phyloP scores from a whole-genome alignment of 2,329 filamentous ascomycete genomes.

The Paramyrothecium sp. region DNA sequence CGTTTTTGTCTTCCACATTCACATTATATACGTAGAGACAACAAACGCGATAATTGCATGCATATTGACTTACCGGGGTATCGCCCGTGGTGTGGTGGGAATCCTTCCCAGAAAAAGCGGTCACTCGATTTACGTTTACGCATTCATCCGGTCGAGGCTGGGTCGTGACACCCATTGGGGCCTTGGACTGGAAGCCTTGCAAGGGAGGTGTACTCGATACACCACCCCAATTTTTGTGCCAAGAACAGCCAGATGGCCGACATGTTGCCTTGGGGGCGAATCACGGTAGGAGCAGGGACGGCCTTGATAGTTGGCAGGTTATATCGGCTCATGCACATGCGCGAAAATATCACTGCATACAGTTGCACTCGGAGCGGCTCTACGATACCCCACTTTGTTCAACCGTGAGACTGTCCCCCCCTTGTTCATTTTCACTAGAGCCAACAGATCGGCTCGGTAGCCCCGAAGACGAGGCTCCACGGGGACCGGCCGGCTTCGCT shows the following conservation, averaged over 20 bases:
- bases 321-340: neutral
- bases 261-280: neutral
- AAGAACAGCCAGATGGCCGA: neutral
- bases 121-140: neutral
- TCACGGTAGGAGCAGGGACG: neutral
- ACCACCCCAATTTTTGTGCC: neutral
- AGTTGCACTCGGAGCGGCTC: neutral
- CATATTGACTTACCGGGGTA: neutral
- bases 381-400: neutral
- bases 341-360: neutral
- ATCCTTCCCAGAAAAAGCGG: neutral
- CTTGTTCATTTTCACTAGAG: neutral
- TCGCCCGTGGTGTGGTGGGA: neutral
- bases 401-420: neutral
- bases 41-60: neutral
- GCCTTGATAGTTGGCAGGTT: neutral
- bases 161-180: no score
- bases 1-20: no score
- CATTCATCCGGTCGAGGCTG: no score
- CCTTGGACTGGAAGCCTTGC: no score
- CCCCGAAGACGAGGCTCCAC: neutral
- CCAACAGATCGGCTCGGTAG: neutral
- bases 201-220: no score
- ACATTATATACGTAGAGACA: neutral
- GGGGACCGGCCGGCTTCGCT: neutral